A percentile compares a stretch with the other conserved stretches of the same genome.
Evolutionary conservation across 805 yeast species (phyloP).

Genomic region (Lachancea mirantina): DNA sequence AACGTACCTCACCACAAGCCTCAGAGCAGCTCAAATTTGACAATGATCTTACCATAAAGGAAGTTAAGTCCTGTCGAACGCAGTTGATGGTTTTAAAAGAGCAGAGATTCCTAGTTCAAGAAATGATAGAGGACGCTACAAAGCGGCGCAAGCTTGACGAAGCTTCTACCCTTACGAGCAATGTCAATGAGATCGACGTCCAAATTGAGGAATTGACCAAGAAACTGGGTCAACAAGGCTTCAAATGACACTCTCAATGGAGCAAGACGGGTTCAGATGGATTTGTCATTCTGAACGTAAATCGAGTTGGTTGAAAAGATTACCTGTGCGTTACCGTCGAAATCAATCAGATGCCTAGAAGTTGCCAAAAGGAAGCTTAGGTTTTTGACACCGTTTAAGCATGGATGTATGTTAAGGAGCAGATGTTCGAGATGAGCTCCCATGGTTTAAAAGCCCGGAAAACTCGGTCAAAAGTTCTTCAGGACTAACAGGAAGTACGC

Average conservation of each 20-base stretch:
- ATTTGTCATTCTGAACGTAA: no score
- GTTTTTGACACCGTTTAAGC: no score
- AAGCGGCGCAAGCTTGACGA: constrained; percentile 73
- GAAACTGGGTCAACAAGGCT: constrained; percentile 52
- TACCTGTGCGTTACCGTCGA: no score
- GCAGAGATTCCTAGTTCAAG: constrained; percentile 65
- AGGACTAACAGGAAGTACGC: neutral
- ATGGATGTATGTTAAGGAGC: no score
- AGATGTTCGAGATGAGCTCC: no score
- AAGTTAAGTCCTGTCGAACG: constrained; percentile 57
- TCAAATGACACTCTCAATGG: no score
- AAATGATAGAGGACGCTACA: constrained; percentile 56
- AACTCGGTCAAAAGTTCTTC: neutral
- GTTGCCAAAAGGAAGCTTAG: no score
- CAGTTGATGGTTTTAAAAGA: constrained; percentile 82
- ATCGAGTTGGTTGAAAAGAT: no score
- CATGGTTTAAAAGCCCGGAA: no score
- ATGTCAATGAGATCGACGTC: constrained; percentile 47
- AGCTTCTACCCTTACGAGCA: constrained; percentile 49
- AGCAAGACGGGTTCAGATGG: no score
- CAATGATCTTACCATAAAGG: constrained; percentile 39
- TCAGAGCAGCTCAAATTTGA: constrained; percentile 13
- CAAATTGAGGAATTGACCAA: constrained; percentile 42
- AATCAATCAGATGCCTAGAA: no score
- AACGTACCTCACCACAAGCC: no score